Conservation (phyloP, 371 early-diverging fungal species). For the Haplosporangium sp. region DNA sequence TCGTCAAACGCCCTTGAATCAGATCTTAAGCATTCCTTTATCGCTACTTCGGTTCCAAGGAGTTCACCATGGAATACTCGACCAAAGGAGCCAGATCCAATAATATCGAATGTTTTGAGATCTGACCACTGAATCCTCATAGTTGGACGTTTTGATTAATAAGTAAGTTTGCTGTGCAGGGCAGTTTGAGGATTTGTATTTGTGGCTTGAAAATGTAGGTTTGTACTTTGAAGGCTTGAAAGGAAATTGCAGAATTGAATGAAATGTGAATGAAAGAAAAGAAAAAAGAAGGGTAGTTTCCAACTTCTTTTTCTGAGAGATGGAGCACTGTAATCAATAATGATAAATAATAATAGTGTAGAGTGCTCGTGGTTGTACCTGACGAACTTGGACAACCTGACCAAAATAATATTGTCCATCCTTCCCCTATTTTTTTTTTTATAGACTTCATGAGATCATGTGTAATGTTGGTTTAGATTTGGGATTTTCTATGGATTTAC, state of each 20-base stretch:
- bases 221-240: background rate
- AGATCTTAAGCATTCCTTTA: conserved; percentile 66
- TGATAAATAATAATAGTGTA: background rate
- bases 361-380: conserved; percentile 4
- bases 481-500: too few species aligned
- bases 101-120: conserved; percentile 43
- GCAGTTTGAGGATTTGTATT: too few species aligned
- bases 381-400: background rate
- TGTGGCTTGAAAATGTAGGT: background rate
- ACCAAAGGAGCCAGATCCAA: conserved; percentile 55
- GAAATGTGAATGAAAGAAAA: background rate
- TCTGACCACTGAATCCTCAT: conserved; percentile 56
- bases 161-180: too few species aligned
- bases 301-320: background rate
- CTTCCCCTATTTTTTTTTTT: conserved; percentile 6
- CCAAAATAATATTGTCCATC: background rate
- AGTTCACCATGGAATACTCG: conserved; percentile 51
- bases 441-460: background rate
- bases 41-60: conserved; percentile 72
- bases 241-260: background rate
- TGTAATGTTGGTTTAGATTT: background rate
- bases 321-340: too few species aligned
- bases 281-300: background rate
- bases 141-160: background rate
- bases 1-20: conserved; percentile 60